Percentiles rank a stretch among this genome's conserved stretches.
These are phyloP conservation scores for Somion occarium DNA, from an alignment of 1,284 basidiomycete species.

Conservation along the genomic window DNA sequence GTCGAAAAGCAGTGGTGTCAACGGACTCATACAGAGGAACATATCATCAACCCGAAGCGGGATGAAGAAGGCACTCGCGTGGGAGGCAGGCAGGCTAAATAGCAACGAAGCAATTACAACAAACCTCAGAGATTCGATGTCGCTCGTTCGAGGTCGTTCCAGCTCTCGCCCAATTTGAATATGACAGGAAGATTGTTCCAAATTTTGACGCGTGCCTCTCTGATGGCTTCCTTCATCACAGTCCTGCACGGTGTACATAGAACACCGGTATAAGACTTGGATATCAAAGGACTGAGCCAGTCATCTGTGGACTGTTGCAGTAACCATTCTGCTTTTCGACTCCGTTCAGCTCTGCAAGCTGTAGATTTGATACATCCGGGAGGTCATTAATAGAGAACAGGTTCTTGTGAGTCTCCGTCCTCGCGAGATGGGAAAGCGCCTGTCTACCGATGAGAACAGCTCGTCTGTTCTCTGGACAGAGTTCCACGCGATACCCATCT, in stretches of 20 bases:
- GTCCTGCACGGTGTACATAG: background rate
- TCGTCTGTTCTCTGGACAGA: background rate
- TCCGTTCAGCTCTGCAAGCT: background rate
- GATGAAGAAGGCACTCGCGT: too few species aligned
- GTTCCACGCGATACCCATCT: background rate
- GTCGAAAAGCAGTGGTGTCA: too few species aligned
- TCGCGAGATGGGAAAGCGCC: background rate
- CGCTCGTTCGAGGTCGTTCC: background rate
- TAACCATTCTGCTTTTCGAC: background rate
- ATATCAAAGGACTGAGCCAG: background rate
- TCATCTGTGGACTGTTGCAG: background rate
- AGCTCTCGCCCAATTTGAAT: background rate
- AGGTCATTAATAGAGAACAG: background rate
- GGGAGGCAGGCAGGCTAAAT: too few species aligned
- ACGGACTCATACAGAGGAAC: too few species aligned
- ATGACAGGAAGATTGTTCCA: background rate
- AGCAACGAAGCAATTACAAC: background rate
- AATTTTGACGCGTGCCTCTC: background rate
- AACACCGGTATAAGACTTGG: background rate
- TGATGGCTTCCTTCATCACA: background rate
- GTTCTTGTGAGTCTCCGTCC: background rate
- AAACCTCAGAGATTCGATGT: background rate
- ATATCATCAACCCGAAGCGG: too few species aligned
- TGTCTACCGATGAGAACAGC: background rate
- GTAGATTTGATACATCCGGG: background rate